Base-by-base conservation (phyloP, 495 filamentous ascomycete species). In the Ramalina peruviana region DNA sequence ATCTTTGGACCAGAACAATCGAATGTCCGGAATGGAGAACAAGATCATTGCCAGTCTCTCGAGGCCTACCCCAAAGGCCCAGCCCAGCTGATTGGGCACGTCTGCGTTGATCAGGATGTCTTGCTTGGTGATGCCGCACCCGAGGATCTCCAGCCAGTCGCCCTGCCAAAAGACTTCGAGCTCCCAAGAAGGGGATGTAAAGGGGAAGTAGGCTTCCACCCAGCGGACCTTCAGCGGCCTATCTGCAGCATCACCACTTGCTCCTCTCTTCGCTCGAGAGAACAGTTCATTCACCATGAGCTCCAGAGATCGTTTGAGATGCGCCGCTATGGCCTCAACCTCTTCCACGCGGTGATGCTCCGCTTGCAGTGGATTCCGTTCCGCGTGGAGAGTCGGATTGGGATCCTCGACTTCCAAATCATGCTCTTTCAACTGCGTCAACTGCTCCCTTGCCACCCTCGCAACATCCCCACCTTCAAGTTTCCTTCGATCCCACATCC, bases 21-120 rank as follows among this genome's bases (percentile, higher is more conserved):
- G 80, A 54, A 98, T 98, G 57, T 98, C 92, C 0, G 90, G 86
- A 43, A 98, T 93, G 41, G 82, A 81, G 66, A 94, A 98, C 5
- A 98, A 74, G 25, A 98, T 72, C 93, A 98, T 98, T 40, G 92
- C 88, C 47, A 98, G 84, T 47, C 92, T 76, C 60, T 98, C 92
- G 20, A 97, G 72, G 10, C 92, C 92, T 13, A 96, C 70, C 21
- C 92, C 93, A 60, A 96, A 98, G 7, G 92, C 93, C 93, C 92
- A 98, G 11, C 93, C 90, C 15, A 94, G 57, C 54, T 86, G 78
- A 27, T 75, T 63, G 6, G 86, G 80, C 16, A 84, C 80, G 42
- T 80, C 83, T 2, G 90, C 88, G 51, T 85, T 79, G 62, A 73
- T 76, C 45, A 86, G 74, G 10, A 98, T 65, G 19, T 81, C 71